These are phyloP conservation scores for Ceriops zippeliana DNA, from an alignment of 345 rosid species.

Conservation along the genomic window DNA sequence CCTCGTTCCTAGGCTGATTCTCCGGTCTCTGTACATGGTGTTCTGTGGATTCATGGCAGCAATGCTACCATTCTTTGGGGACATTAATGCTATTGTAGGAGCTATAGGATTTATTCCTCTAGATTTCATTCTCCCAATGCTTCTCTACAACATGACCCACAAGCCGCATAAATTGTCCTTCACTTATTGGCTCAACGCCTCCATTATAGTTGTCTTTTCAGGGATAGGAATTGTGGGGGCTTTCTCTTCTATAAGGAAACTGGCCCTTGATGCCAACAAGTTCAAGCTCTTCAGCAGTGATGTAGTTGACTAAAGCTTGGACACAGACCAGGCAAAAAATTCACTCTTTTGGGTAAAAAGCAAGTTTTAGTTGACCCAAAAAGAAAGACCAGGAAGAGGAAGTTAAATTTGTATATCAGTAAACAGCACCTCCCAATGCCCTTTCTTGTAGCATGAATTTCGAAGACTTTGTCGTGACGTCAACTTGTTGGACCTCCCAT, in stretches of 20 bases:
- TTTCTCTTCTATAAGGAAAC: conserved; percentile 76
- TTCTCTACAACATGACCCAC: conserved; percentile 84
- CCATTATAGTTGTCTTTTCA: conserved; percentile 64
- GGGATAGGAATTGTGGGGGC: conserved; percentile 78
- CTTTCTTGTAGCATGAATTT: too few relatives aligned
- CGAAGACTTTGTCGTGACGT: too few relatives aligned
- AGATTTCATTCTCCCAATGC: conserved; percentile 92
- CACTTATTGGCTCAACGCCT: conserved; percentile 61
- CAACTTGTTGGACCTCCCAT: too few relatives aligned
- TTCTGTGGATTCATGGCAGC: conserved; percentile 93
- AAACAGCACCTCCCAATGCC: too few relatives aligned
- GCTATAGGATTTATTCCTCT: conserved; percentile 93
- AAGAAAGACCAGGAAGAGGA: too few relatives aligned
- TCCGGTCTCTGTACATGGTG: conserved; percentile 62
- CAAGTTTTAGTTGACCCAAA: too few relatives aligned
- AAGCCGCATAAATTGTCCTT: conserved; percentile 58
- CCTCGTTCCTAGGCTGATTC: conserved; percentile 65
- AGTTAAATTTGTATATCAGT: too few relatives aligned
- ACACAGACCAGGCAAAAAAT: too few relatives aligned
- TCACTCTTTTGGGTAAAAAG: too few relatives aligned
- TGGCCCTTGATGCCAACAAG: conserved; percentile 75
- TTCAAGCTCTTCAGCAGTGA: conserved; percentile 81
- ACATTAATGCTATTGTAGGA: conserved; percentile 79
- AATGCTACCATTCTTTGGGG: conserved; percentile 95
- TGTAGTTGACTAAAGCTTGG: conserved; percentile 49